Conservation (phyloP, 139 green algal species). For the Volvox reticuliferus region DNA sequence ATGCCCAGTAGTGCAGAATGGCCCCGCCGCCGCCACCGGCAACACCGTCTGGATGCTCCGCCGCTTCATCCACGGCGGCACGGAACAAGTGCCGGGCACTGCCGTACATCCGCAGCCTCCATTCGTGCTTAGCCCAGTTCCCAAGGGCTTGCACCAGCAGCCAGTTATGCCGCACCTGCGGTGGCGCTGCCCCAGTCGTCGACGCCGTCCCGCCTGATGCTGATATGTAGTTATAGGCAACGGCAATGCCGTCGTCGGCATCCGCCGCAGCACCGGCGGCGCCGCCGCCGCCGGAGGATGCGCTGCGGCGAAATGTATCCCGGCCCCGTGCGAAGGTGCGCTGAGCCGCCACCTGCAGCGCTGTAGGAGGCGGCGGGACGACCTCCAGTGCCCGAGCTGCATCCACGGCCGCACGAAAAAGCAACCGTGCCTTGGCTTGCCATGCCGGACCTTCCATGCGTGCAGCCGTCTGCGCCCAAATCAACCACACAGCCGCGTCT, state of each 20-base stretch:
- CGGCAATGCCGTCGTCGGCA: neutral
- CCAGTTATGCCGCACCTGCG: constrained; percentile 30
- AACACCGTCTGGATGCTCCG: constrained; percentile 50
- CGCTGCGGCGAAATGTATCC: neutral
- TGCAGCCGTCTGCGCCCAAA: constrained; percentile 74
- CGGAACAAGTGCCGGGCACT: constrained; percentile 70
- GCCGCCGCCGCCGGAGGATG: neutral
- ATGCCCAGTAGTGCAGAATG: constrained; percentile 68
- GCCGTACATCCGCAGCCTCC: constrained; percentile 56
- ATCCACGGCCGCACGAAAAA: constrained; percentile 66
- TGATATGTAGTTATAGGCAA: too few species aligned
- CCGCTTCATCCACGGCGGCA: constrained; percentile 52
- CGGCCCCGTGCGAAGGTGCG: neutral
- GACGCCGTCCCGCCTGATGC: too few species aligned
- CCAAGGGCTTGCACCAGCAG: constrained; percentile 58
- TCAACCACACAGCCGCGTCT: constrained; percentile 52
- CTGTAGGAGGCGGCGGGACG: constrained; percentile 9
- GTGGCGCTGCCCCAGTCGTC: neutral
- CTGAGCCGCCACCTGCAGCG: constrained; percentile 10
- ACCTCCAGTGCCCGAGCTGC: constrained; percentile 48
- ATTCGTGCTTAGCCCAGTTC: constrained; percentile 72
- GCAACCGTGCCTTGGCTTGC: constrained; percentile 52
- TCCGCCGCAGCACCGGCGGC: neutral
- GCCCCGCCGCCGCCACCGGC: constrained; percentile 36
- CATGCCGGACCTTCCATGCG: neutral